Evolutionary conservation across 345 rosid genomes (phyloP).

Genomic region (Melaleuca alternifolia): DNA sequence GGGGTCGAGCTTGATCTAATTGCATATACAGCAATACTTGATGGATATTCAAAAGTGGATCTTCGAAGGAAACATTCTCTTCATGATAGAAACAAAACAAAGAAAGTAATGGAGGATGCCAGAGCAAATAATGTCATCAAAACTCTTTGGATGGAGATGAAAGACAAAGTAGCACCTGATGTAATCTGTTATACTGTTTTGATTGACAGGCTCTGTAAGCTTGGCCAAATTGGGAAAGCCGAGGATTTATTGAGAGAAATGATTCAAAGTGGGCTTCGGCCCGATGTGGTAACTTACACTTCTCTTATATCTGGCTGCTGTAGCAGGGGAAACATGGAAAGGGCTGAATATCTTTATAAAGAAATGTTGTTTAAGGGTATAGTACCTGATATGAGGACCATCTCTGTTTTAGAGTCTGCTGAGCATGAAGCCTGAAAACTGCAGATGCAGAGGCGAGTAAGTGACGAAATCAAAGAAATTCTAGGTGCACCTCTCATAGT

Average conservation of each 20-base stretch:
- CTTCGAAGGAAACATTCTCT: neutral
- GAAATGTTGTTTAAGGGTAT: conserved; percentile 30
- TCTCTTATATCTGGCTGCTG: conserved; percentile 40
- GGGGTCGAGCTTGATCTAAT: conserved; percentile 55
- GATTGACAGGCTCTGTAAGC: conserved; percentile 47
- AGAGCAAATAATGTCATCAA: conserved; percentile 6
- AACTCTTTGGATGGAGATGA: conserved; percentile 27
- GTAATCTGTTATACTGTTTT: conserved; percentile 50
- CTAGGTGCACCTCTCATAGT: too few species aligned
- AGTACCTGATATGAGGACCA: conserved; percentile 5
- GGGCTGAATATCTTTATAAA: conserved; percentile 25
- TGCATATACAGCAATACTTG: conserved; percentile 50
- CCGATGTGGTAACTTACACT: conserved; percentile 47
- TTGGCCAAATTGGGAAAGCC: conserved; percentile 32
- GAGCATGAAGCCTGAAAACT: too few species aligned
- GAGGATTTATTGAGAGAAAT: conserved; percentile 26
- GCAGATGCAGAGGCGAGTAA: too few species aligned
- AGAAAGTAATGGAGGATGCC: neutral
- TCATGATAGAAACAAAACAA: conserved; percentile 2
- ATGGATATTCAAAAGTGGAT: conserved; percentile 20
- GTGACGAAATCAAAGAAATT: neutral
- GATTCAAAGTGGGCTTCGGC: conserved; percentile 43
- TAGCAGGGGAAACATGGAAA: conserved; percentile 25
- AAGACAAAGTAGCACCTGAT: conserved; percentile 25
- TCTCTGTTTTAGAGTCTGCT: neutral